These are phyloP conservation scores for Sphaerulina musiva DNA, from an alignment of 2,329 filamentous ascomycete species.

Conservation along the genomic window DNA sequence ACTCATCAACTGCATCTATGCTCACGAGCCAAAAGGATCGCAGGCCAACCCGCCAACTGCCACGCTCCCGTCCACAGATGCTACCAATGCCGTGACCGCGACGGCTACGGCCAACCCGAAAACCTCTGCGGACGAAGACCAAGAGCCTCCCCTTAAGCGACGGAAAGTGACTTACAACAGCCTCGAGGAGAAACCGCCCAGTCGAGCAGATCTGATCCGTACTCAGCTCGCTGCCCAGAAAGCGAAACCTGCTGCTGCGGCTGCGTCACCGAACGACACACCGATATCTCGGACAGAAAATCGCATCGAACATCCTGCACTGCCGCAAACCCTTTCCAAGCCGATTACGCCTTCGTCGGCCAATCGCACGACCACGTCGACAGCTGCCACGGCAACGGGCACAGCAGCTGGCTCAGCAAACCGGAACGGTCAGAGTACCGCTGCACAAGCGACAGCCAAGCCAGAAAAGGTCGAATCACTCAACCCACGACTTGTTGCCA, in stretches of 20 bases:
- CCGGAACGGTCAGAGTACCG: conserved; percentile 5
- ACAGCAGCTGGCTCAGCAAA: conserved; percentile 11
- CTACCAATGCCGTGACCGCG: neutral
- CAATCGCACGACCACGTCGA: conserved; percentile 5
- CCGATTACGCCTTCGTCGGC: conserved; percentile 23
- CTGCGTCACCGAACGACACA: conserved; percentile 3
- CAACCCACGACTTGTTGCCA: conserved; percentile 60
- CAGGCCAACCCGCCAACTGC: neutral
- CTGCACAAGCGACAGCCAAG: conserved; percentile 1
- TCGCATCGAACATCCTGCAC: neutral
- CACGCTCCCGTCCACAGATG: neutral
- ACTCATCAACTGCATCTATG: conserved; percentile 54
- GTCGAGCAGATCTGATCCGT: conserved; percentile 28
- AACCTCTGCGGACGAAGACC: conserved; percentile 3
- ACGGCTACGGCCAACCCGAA: too few species aligned
- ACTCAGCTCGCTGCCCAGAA: conserved; percentile 19
- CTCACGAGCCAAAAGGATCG: conserved; percentile 35
- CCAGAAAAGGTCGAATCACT: conserved; percentile 37
- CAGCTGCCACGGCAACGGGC: neutral
- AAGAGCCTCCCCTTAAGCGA: conserved; percentile 26
- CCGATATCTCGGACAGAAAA: conserved; percentile 1
- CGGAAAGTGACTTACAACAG: conserved; percentile 28
- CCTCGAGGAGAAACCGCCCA: conserved; percentile 27
- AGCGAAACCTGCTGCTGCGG: conserved; percentile 8
- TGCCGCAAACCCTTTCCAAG: conserved; percentile 19